phyloP scores from a whole-genome alignment of 495 filamentous ascomycete genomes.

The Penicillium paradoxum region DNA sequence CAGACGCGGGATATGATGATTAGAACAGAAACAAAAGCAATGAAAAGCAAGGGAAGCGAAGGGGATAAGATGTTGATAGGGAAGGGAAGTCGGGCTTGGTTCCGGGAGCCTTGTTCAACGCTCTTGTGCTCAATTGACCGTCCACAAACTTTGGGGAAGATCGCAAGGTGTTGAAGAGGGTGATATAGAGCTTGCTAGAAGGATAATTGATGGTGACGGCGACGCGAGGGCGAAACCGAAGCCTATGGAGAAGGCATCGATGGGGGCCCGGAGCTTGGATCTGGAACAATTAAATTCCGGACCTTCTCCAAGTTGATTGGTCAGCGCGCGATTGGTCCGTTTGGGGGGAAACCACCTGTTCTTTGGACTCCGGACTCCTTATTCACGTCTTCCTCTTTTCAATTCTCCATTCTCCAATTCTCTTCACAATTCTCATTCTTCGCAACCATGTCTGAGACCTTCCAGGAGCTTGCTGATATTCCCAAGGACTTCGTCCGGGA shows the following conservation, averaged over 20 bases:
- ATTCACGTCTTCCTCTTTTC: not conserved
- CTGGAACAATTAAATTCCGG: not conserved
- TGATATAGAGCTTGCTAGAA: not conserved
- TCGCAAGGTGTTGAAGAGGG: not conserved
- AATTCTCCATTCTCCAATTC: not conserved
- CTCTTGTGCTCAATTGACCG: not conserved
- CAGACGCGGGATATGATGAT: not conserved
- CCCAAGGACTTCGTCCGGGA: slow-evolving; percentile 79
- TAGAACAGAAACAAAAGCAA: not conserved
- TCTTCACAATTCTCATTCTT: not conserved
- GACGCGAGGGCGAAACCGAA: not conserved
- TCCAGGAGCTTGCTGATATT: slow-evolving; percentile 76
- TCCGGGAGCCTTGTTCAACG: not conserved
- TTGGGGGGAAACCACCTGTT: slow-evolving; percentile 9
- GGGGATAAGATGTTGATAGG: not conserved
- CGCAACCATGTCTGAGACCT: slow-evolving; percentile 62
- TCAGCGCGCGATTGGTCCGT: not conserved
- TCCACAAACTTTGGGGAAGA: not conserved
- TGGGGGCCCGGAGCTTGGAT: not conserved
- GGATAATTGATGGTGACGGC: not conserved
- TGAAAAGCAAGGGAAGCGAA: not conserved
- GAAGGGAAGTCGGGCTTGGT: not conserved
- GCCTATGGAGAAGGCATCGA: not conserved
- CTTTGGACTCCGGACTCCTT: slow-evolving; percentile 8
- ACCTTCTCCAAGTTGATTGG: not conserved